phyloP scores from a whole-genome alignment of 768 basidiomycete genomes.

The Xerocomellus intermedius region DNA sequence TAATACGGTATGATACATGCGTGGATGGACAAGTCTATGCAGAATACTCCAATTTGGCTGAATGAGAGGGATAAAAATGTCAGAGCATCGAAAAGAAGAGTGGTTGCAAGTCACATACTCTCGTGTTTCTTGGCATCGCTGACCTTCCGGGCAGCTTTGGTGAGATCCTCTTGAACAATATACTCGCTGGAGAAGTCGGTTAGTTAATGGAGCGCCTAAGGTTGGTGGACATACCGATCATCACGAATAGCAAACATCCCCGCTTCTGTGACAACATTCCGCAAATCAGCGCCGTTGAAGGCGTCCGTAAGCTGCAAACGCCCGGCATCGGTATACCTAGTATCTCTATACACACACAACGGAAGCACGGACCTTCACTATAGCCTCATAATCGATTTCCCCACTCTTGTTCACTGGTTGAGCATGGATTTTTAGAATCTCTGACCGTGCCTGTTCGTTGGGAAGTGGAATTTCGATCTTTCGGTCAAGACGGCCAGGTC shows the following conservation, averaged over 20 bases:
- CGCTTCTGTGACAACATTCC: constrained; percentile 93
- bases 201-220: background rate
- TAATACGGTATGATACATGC: constrained; percentile 27
- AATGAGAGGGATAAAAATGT: background rate
- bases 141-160: constrained; percentile 94
- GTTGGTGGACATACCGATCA: constrained; percentile 59
- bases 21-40: constrained; percentile 27
- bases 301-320: constrained; percentile 69
- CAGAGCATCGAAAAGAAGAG: background rate
- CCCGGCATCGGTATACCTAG: background rate
- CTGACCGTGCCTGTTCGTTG: constrained; percentile 93
- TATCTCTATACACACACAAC: background rate
- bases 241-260: constrained; percentile 99
- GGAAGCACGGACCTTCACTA: constrained; percentile 72
- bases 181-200: constrained; percentile 59
- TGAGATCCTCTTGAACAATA: constrained; percentile 90
- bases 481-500: constrained; percentile 93
- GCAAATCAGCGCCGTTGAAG: constrained; percentile 95
- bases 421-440: constrained; percentile 97
- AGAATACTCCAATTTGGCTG: constrained; percentile 46
- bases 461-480: constrained; percentile 98
- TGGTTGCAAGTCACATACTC: constrained; percentile 51
- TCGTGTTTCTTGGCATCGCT: constrained; percentile 98
- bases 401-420: constrained; percentile 91
- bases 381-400: constrained; percentile 96